Evolutionary conservation across 1,284 basidiomycete species (phyloP), one percentile per base, ranked within the genome.

Genomic region (Heterobasidion annosum): DNA sequence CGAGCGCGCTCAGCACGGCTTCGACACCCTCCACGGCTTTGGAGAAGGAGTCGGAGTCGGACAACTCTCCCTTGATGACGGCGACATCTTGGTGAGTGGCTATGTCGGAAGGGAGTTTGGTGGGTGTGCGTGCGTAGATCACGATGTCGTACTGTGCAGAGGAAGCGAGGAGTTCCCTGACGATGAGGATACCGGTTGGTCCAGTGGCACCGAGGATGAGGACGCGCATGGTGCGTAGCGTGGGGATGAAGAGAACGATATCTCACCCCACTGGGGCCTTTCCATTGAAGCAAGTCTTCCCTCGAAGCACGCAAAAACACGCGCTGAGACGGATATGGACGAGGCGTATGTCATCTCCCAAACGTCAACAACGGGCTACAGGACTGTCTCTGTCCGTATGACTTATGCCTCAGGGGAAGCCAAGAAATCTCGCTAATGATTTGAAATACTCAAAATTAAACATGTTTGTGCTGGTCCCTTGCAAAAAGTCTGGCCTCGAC

Each of bases 1-100:
- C 85, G 1, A 88, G 74, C 1, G 81, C 78, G 45, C 84, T 86
- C 25, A 88, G 64, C 19, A 88, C 77, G 44, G 78, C 77, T 52
- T 85, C 72, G 2, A 82, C 78, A 34, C 75, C 78, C 56, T 77
- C 64, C 59, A 87, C 66, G 1, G 83, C 83, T 44, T 70, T 66
- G 25, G 70, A 65, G 53, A 87, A 67, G 19, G 69, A 67, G 16
- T 74, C 70, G 7, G 66, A 61, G 48, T 88, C 77, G 15, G 74
- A 73, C 7, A 88, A 72, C 48, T 78, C 67, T 7, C 85, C 83
- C 56, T 79, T 69, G 50, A 82, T 61, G 53, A 86, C 58, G 19
- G 68, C 71, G 13, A 85, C 70, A 15, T 72, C 64, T 0, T 75
- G 58, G 59, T 80, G 68, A 42, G 65, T 62, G 48, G 65, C 65